Percentiles rank a stretch among this genome's conserved stretches.
These are phyloP conservation scores for Candida khao-thaluensis DNA, from an alignment of 805 yeast genomes.

Conservation along the genomic window DNA sequence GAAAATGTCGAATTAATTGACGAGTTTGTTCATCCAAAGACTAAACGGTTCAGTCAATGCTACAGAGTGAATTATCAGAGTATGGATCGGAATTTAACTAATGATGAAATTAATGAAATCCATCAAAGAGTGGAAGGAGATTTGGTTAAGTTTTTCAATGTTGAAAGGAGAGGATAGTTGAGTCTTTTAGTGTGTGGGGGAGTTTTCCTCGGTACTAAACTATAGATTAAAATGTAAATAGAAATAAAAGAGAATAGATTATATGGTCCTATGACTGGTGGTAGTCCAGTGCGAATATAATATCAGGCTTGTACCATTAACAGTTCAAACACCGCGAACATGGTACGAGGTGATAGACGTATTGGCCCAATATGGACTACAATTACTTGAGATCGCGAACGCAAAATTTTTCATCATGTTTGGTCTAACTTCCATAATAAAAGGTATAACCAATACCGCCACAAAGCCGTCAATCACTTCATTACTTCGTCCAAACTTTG, in stretches of 20 bases:
- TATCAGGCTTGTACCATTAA: too few relatives aligned
- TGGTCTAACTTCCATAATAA: conserved; percentile 3
- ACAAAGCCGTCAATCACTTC: background rate
- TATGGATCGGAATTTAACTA: conserved; percentile 89
- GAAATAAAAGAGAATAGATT: too few relatives aligned
- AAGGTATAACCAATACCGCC: conserved; percentile 1
- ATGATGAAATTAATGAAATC: conserved; percentile 74
- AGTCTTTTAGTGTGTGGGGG: too few relatives aligned
- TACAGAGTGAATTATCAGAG: conserved; percentile 91
- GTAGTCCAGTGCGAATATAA: too few relatives aligned
- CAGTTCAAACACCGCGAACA: too few relatives aligned
- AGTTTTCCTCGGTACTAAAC: too few relatives aligned
- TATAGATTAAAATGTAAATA: too few relatives aligned
- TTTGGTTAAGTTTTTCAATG: conserved; percentile 51
- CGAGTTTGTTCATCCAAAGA: conserved; percentile 82
- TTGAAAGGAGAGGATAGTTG: too few relatives aligned
- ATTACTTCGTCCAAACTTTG: background rate
- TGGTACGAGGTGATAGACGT: too few relatives aligned
- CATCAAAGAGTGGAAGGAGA: conserved; percentile 64
- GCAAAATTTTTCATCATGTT: conserved; percentile 6
- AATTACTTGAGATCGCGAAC: too few relatives aligned
- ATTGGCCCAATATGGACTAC: too few relatives aligned
- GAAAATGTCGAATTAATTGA: conserved; percentile 82
- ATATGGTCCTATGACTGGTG: too few relatives aligned
- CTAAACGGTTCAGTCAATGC: conserved; percentile 74